These are phyloP conservation scores for Marsdenia floribunda DNA, from an alignment of 257 asterid species.

Conservation along the genomic window DNA sequence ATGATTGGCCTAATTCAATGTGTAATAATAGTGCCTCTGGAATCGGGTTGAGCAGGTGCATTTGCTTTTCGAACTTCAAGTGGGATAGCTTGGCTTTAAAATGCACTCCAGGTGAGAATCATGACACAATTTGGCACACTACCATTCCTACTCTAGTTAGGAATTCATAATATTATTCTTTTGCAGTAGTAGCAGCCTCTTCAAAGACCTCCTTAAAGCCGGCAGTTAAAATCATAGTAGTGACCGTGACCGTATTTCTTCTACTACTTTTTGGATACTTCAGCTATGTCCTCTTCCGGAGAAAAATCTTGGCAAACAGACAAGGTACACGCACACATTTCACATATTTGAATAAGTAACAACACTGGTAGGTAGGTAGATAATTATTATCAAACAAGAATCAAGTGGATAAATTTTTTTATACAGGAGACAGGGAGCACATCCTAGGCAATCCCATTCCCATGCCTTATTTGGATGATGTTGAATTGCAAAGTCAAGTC, in stretches of 20 bases:
- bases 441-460: slow-evolving; percentile 5
- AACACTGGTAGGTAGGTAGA: too few relatives aligned
- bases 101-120: slow-evolving; percentile 20
- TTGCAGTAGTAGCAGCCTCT: background rate
- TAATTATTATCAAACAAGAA: too few relatives aligned
- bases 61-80: slow-evolving; percentile 15
- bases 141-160: too few relatives aligned
- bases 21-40: slow-evolving; percentile 7
- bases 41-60: slow-evolving; percentile 21
- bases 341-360: background rate
- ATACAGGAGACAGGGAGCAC: background rate
- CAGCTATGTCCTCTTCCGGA: slow-evolving; percentile 23
- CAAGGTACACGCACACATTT: slow-evolving; percentile 11
- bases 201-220: background rate
- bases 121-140: too few relatives aligned
- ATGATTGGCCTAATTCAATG: slow-evolving; percentile 25
- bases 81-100: slow-evolving; percentile 22
- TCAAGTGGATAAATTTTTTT: too few relatives aligned
- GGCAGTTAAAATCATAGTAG: slow-evolving; percentile 2
- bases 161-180: background rate
- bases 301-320: slow-evolving; percentile 9
- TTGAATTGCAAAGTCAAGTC: slow-evolving; percentile 21
- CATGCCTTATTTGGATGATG: slow-evolving; percentile 5
- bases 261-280: slow-evolving; percentile 16
- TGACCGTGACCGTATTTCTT: slow-evolving; percentile 21